Evolutionary conservation across 208 protist species (phyloP).

Genomic region (Plasmodiophora brassicae): DNA sequence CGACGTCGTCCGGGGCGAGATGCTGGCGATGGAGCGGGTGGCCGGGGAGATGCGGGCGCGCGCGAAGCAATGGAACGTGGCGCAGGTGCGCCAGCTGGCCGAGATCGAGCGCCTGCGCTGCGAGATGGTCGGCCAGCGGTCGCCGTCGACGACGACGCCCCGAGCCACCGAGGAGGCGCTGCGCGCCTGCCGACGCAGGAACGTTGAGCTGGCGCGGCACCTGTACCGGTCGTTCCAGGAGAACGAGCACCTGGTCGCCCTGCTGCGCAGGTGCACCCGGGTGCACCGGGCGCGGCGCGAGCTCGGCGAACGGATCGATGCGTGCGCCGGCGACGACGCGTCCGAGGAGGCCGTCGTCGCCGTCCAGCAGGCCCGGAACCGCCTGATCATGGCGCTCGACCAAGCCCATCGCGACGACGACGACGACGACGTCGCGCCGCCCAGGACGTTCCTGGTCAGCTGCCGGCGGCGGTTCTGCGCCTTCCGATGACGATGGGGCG

Average conservation of each 20-base stretch:
- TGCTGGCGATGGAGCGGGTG: not conserved
- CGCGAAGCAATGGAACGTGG: not conserved
- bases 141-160: too few relatives aligned
- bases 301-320: not conserved
- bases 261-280: not conserved
- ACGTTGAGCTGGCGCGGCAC: not conserved
- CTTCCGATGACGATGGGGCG: too few relatives aligned
- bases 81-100: not conserved
- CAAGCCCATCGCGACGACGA: too few relatives aligned
- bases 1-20: too few relatives aligned
- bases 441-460: too few relatives aligned
- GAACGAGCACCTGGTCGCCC: not conserved
- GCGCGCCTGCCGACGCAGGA: not conserved
- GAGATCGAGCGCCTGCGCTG: not conserved
- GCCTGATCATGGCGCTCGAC: too few relatives aligned
- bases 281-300: not conserved
- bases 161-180: not conserved
- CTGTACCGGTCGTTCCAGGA: not conserved
- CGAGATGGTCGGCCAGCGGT: conserved; percentile 6
- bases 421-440: too few relatives aligned
- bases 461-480: too few relatives aligned
- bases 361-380: too few relatives aligned
- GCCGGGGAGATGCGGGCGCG: not conserved
- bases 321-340: too few relatives aligned
- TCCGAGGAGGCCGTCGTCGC: too few relatives aligned